Evolutionary conservation across 306 rosid species (phyloP).

Genomic region (cucumber (Cucumis sativus)): DNA sequence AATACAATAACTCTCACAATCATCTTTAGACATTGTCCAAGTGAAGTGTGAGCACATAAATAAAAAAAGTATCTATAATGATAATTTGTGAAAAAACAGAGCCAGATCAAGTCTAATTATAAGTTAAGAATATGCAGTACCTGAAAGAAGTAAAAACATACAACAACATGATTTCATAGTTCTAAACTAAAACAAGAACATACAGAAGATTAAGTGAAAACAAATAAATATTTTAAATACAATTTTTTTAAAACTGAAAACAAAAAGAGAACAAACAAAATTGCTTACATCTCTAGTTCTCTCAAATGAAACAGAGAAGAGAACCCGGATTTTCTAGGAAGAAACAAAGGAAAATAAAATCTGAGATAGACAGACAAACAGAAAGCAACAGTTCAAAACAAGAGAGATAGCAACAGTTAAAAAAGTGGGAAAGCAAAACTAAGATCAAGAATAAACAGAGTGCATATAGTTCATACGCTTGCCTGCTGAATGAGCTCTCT

Average conservation of each 20-base stretch:
- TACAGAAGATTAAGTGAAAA: not conserved
- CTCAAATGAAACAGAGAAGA: not conserved
- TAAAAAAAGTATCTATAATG: not conserved
- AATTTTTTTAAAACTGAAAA: not conserved
- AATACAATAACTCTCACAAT: not conserved
- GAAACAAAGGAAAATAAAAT: not conserved
- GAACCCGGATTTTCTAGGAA: not conserved
- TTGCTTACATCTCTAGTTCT: not conserved
- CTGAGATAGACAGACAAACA: not conserved
- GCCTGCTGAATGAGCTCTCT: conserved; percentile 85
- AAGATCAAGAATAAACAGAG: not conserved
- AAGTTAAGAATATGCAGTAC: not conserved
- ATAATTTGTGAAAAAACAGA: not conserved
- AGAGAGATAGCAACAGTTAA: not conserved
- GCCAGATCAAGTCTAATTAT: not conserved
- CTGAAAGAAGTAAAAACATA: not conserved
- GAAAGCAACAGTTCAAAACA: not conserved
- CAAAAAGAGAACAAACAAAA: not conserved
- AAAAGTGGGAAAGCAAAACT: not conserved
- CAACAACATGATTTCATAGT: not conserved
- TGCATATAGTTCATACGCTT: conserved; percentile 20
- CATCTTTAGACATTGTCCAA: not conserved
- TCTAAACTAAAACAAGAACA: not conserved
- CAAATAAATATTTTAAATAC: not conserved
- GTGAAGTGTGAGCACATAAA: not conserved